A percentile compares a stretch with the other conserved stretches of the same genome.
Evolutionary conservation across 495 filamentous ascomycete species (phyloP).

Genomic region (Polyplosphaeria fusca): DNA sequence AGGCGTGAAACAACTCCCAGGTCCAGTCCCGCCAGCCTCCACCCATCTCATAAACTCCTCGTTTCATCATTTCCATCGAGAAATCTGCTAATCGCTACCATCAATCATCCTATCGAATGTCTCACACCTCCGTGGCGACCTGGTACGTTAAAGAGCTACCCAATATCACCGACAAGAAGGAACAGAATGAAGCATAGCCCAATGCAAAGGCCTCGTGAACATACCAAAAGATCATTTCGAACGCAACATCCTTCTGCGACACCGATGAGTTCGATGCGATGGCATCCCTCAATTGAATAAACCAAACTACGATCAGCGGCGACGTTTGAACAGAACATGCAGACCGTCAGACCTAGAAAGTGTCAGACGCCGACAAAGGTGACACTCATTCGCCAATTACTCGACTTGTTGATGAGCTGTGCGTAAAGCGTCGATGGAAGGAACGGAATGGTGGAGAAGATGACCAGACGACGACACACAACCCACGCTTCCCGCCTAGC

Average conservation of each 20-base stretch:
- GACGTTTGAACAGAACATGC: constrained; percentile 64
- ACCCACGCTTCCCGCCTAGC: constrained; percentile 64
- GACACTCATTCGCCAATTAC: constrained; percentile 64
- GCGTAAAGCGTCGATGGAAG: constrained; percentile 66
- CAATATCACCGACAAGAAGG: constrained; percentile 3
- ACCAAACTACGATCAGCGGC: constrained; percentile 43
- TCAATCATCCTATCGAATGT: too few relatives aligned
- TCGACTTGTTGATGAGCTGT: constrained; percentile 61
- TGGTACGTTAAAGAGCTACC: background rate
- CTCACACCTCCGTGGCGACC: too few relatives aligned
- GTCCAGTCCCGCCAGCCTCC: too few relatives aligned
- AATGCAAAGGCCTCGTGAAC: constrained; percentile 7
- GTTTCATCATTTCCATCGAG: too few relatives aligned
- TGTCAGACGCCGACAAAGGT: constrained; percentile 61
- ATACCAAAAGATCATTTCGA: background rate
- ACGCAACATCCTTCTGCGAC: background rate
- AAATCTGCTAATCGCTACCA: too few relatives aligned
- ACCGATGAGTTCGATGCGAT: constrained; percentile 4
- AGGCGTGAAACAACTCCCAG: too few relatives aligned
- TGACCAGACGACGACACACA: constrained; percentile 64
- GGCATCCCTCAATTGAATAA: background rate
- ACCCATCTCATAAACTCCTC: too few relatives aligned
- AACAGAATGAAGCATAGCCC: constrained; percentile 1
- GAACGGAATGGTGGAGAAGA: constrained; percentile 69
- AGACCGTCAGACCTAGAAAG: constrained; percentile 59